Evolutionary conservation across 1,139 yeast species (phyloP), one percentile per base, ranked within the genome.

Genomic region (Sugiyamaella neomexicana): DNA sequence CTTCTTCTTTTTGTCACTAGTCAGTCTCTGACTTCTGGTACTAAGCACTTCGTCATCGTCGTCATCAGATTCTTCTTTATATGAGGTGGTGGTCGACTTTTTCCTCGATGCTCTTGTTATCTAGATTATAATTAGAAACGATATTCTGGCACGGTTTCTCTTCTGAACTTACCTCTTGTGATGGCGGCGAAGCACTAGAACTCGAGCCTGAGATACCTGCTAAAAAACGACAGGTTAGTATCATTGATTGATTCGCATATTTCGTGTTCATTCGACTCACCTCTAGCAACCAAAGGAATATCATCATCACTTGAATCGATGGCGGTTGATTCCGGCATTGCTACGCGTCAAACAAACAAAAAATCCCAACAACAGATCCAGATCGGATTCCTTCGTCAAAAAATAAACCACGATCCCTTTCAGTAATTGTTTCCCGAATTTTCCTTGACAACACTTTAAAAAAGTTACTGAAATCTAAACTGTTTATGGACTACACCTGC

Each of bases 221-320:
- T 31, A 31, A 29, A 12, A 31, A 29, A 12, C 9, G 15, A 10
- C 32, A 13, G 6, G 17, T 34, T 31, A 44, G 39, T 44, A 34
- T 31, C 32, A n/a, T n/a, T 6, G 20, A 15, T 16, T 29, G 20
- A 15, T 16, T 29, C 10, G 10, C 17, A 34, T 17, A 10, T 27
- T 3, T 10, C 16, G 12, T 32, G 17, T 5, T 5, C 39, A 32
- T 12, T 3, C 32, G n/a, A 47, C 51, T 47, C 20, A 47, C 51
- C 45, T 27, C 51, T 39, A 16, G 51, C 27, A 29, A 47, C 55
- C 36, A 55, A 40, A 31, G 57, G 57, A 12, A 55, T 43, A 25
- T 55, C 52, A 40, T 55, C 57, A 31, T 55, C 57, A 27, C 54
- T 52, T n/a, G 55, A 52, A 17, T 54, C 47, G 46, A 44, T 39